Evolutionary conservation across 129 eudicot genomes (phyloP), one percentile per base, ranked within the genome.

Genomic region (Sambucus nigra): DNA sequence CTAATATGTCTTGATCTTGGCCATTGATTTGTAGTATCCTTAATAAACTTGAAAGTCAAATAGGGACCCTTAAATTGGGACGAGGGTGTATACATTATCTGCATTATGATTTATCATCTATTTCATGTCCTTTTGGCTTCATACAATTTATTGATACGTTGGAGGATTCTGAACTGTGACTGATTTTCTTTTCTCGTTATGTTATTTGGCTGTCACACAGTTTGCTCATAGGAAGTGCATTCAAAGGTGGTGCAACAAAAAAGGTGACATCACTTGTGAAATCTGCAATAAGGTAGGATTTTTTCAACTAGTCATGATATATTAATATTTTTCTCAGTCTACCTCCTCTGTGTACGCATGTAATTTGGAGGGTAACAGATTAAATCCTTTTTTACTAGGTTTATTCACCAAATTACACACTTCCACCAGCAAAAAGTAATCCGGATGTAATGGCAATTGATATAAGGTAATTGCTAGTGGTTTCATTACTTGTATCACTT

Each of bases 181-280:
- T 20, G 1, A n/a, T n/a, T 28, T 0, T 1, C 20, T 26, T 17
- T 27, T 26, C n/a, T 14, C n/a, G 31, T 52, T n/a, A 19, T 26
- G 3, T 27, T 2, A 12, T 23, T 51, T 27, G 38, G 24, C 51
- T 51, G 60, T 26, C 27, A 27, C 70, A 56, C 39, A 87, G 96
- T 82, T 76, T 76, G 96, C 96, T 59, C 96, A 87, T 72, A 79
- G 96, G 74, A 87, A 75, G 67, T 87, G 96, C 49, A 74, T 87
- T 63, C 94, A 87, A 75, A 72, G 73, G 66, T 87, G 96, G 96
- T 87, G 94, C 79, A 87, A 87, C 56, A 73, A 76, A 55, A 87
- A 82, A 51, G 94, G 96, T 19, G 88, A 76, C 17, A 73, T 80
- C 66, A 87, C 83, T 49, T 87, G 96, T 65, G 96, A 87, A 63